phyloP scores from a whole-genome alignment of 306 rosid species.

The Clitoria ternatea region DNA sequence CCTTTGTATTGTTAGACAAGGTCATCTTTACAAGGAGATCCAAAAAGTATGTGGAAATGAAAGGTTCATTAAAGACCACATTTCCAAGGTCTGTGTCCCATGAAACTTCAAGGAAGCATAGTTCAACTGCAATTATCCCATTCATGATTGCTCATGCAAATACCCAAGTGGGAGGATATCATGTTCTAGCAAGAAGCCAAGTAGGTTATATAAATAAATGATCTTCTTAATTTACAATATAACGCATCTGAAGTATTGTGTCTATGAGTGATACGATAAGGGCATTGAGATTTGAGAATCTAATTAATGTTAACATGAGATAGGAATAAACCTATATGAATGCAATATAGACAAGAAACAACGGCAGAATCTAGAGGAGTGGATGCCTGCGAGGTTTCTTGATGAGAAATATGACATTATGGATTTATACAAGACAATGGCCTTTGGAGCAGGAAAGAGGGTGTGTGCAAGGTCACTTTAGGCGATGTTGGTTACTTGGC shows the following conservation, averaged over 20 bases:
- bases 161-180: conserved; percentile 69
- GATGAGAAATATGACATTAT: conserved; percentile 45
- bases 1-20: conserved; percentile 28
- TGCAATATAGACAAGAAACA: conserved; percentile 68
- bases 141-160: conserved; percentile 65
- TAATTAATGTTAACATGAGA: conserved; percentile 33
- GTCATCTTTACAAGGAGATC: conserved; percentile 45
- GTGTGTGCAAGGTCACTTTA: conserved; percentile 69
- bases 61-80: conserved; percentile 44
- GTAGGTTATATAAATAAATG: too few species aligned
- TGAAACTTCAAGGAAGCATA: conserved; percentile 69
- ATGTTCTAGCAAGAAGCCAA: conserved; percentile 75
- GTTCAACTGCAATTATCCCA: conserved; percentile 67
- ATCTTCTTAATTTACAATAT: not conserved
- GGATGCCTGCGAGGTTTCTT: conserved; percentile 77
- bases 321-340: conserved; percentile 68
- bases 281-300: too few species aligned
- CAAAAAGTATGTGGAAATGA: conserved; percentile 41
- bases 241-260: not conserved
- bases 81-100: conserved; percentile 66
- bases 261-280: too few species aligned
- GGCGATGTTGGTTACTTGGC: conserved; percentile 50
- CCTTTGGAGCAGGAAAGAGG: conserved; percentile 78
- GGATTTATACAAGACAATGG: conserved; percentile 72
- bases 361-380: conserved; percentile 60